These are phyloP conservation scores for Candida sp. DNA, from an alignment of 1,139 yeast genomes.

Conservation along the genomic window DNA sequence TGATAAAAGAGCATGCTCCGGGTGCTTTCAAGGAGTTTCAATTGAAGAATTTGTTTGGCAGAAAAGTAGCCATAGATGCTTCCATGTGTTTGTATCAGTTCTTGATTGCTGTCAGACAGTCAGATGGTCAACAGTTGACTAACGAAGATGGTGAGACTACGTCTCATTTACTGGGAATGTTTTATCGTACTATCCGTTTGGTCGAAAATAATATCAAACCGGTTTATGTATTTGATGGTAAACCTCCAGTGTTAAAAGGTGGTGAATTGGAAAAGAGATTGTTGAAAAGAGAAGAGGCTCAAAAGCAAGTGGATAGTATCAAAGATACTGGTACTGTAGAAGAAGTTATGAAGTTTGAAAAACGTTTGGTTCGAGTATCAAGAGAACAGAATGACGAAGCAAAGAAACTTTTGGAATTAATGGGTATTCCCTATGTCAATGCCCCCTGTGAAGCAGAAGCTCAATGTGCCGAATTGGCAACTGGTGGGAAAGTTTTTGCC, in stretches of 20 bases:
- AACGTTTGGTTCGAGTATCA: constrained; percentile 86
- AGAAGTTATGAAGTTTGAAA: constrained; percentile 72
- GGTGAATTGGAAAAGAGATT: constrained; percentile 90
- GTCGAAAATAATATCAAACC: constrained; percentile 94
- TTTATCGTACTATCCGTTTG: constrained; percentile 85
- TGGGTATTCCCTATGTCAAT: constrained; percentile 93
- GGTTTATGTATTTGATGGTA: constrained; percentile 94
- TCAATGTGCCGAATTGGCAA: constrained; percentile 92
- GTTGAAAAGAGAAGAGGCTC: constrained; percentile 80
- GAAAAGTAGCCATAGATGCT: constrained; percentile 90
- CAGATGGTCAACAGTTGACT: constrained; percentile 92
- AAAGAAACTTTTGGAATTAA: constrained; percentile 66
- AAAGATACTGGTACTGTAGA: constrained; percentile 81
- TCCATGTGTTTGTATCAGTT: constrained; percentile 96
- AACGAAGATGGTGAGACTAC: constrained; percentile 92
- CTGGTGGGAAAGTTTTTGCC: constrained; percentile 86
- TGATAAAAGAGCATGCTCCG: constrained; percentile 89
- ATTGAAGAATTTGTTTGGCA: constrained; percentile 82
- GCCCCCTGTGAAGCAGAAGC: constrained; percentile 99
- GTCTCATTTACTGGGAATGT: constrained; percentile 93
- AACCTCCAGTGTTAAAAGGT: constrained; percentile 88
- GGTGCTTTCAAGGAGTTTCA: constrained; percentile 73
- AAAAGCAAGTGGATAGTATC: constrained; percentile 63
- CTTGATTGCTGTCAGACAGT: constrained; percentile 92
- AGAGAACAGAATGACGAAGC: constrained; percentile 94